phyloP scores from a whole-genome alignment of 176 grass and related monocot genomes.

The Oryza punctata region DNA sequence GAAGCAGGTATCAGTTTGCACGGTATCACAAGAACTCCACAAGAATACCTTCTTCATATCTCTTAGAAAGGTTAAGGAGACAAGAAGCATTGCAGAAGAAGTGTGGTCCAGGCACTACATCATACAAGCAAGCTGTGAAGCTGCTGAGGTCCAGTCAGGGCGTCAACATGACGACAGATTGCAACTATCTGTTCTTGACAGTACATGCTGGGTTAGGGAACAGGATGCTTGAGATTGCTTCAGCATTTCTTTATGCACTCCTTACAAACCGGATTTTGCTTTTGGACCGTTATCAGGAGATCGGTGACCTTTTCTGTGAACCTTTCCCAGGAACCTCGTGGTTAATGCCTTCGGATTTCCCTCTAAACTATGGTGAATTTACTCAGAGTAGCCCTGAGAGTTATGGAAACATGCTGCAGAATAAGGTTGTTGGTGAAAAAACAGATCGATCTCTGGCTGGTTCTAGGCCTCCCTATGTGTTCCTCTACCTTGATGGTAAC shows the following conservation, averaged over 20 bases:
- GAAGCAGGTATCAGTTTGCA: constrained; percentile 73
- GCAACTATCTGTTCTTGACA: constrained; percentile 65
- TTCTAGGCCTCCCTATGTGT: constrained; percentile 46
- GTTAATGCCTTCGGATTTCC: constrained; percentile 73
- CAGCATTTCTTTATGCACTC: constrained; percentile 68
- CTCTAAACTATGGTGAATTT: constrained; percentile 49
- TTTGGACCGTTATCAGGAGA: constrained; percentile 60
- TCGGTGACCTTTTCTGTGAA: constrained; percentile 73
- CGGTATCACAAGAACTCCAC: constrained; percentile 50
- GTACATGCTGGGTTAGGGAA: constrained; percentile 71
- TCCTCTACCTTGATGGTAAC: constrained; percentile 60
- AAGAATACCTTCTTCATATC: constrained; percentile 60
- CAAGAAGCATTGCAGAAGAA: constrained; percentile 74
- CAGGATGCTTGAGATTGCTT: constrained; percentile 65
- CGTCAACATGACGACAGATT: constrained; percentile 44
- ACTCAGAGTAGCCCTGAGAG: constrained; percentile 40
- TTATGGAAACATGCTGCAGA: constrained; percentile 71
- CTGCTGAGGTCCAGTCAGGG: constrained; percentile 50
- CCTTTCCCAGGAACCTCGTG: constrained; percentile 76
- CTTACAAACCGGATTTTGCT: constrained; percentile 72
- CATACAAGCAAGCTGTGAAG: constrained; percentile 52
- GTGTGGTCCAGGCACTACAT: constrained; percentile 67
- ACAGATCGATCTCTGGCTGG: constrained; percentile 39
- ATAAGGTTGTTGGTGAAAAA: constrained; percentile 39
- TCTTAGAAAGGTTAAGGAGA: constrained; percentile 65